A percentile compares a stretch with the other conserved stretches of the same genome.
phyloP scores from a whole-genome alignment of 2,329 filamentous ascomycete genomes.

The Colletotrichum gigasporum region DNA sequence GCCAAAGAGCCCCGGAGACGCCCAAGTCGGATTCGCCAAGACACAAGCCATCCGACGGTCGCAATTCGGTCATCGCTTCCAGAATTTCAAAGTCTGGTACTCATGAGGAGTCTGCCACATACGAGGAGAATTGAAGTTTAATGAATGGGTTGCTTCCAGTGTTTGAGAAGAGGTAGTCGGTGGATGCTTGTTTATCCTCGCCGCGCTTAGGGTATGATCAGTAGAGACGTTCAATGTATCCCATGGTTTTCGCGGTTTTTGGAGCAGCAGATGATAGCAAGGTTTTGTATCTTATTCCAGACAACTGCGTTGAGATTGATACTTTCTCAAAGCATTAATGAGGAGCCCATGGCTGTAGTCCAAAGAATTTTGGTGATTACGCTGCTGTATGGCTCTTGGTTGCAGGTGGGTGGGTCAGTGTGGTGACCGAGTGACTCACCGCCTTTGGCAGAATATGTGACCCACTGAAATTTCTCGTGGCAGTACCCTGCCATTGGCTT shows the following conservation, averaged over 20 bases:
- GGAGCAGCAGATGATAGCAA: not conserved
- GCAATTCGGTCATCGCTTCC: slow-evolving; percentile 21
- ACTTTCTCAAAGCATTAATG: not conserved
- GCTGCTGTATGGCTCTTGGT: too few species aligned
- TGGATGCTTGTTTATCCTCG: not conserved
- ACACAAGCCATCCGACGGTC: not conserved
- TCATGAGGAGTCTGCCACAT: not conserved
- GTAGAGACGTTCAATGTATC: not conserved
- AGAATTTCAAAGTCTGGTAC: slow-evolving; percentile 4
- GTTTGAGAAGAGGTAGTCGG: not conserved
- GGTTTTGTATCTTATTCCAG: not conserved
- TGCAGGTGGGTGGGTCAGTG: not conserved
- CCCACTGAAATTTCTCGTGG: slow-evolving; percentile 33
- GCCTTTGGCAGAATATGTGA: slow-evolving; percentile 28
- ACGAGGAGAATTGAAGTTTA: not conserved
- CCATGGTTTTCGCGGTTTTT: not conserved
- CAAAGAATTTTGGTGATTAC: too few species aligned
- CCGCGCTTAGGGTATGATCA: not conserved
- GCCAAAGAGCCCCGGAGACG: slow-evolving; percentile 10
- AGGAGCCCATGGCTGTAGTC: not conserved
- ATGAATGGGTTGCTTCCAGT: not conserved
- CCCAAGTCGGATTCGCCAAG: not conserved
- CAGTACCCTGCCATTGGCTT: not conserved
- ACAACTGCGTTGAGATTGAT: not conserved
- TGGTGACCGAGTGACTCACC: slow-evolving; percentile 10